Percentiles rank a stretch among this genome's conserved stretches.
phyloP scores from a whole-genome alignment of 805 yeast species.

The Lachancea sp. region DNA sequence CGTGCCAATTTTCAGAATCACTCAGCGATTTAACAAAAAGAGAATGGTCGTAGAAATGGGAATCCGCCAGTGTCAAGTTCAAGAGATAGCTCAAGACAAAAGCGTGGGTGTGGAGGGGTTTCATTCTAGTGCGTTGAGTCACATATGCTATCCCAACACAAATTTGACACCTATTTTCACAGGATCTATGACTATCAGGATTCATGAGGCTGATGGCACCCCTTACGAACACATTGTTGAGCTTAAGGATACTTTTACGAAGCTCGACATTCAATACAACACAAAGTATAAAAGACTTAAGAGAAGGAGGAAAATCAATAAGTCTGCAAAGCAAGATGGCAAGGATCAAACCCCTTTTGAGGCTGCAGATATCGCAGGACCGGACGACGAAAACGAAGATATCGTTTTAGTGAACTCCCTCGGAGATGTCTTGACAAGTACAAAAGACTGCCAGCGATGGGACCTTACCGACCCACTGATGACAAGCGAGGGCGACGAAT shows the following conservation, averaged over 20 bases:
- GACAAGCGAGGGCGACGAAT: slow-evolving; percentile 34
- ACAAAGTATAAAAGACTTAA: slow-evolving; percentile 83
- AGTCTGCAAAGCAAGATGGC: slow-evolving; percentile 37
- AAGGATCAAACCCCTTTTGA: slow-evolving; percentile 10
- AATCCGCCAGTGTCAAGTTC: slow-evolving; percentile 79
- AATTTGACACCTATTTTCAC: slow-evolving; percentile 45
- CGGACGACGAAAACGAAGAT: slow-evolving; percentile 31
- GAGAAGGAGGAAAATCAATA: slow-evolving; percentile 43
- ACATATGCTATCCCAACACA: slow-evolving; percentile 19
- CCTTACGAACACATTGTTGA: slow-evolving; percentile 98
- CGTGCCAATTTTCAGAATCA: slow-evolving; percentile 78
- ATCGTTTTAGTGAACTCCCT: slow-evolving; percentile 47
- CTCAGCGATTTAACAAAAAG: slow-evolving; percentile 90
- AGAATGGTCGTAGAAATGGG: slow-evolving; percentile 92
- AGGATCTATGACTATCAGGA: slow-evolving; percentile 95
- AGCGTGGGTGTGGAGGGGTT: slow-evolving; percentile 26
- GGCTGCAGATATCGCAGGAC: slow-evolving; percentile 10
- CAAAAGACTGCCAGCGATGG: slow-evolving; percentile 65
- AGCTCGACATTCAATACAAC: slow-evolving; percentile 89
- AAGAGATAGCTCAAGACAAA: slow-evolving; percentile 39
- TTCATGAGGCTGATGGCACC: slow-evolving; percentile 97
- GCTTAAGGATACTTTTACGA: slow-evolving; percentile 75
- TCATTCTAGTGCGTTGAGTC: slow-evolving; percentile 24
- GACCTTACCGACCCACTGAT: slow-evolving; percentile 60
- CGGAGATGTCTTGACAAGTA: slow-evolving; percentile 69